Percentiles rank a stretch among this genome's conserved stretches.
These are phyloP conservation scores for Colletotrichum phormii DNA, from an alignment of 2,329 filamentous ascomycete genomes.

Conservation along the genomic window DNA sequence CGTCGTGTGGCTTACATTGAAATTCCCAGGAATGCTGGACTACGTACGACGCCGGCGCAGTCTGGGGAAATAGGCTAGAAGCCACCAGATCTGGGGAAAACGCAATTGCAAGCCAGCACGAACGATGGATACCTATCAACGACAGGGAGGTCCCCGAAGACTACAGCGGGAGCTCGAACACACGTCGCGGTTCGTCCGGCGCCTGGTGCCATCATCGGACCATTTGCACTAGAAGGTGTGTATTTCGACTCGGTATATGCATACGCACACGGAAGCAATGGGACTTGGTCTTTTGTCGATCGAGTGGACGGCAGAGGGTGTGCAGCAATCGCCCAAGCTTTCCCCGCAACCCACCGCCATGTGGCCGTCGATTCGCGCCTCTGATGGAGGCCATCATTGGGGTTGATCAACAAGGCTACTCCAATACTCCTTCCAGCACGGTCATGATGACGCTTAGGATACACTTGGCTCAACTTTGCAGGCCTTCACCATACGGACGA, in stretches of 20 bases:
- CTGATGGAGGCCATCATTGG: background rate
- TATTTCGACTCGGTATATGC: background rate
- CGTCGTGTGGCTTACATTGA: background rate
- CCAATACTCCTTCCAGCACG: background rate
- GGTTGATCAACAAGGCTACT: slow-evolving; percentile 9
- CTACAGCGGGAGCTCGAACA: slow-evolving; percentile 4
- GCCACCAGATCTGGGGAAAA: slow-evolving; percentile 24
- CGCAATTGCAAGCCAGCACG: background rate
- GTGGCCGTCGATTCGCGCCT: slow-evolving; percentile 17
- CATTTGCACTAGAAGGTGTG: background rate
- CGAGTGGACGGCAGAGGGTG: background rate
- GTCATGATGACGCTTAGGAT: slow-evolving; percentile 30
- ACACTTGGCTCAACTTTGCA: slow-evolving; percentile 5
- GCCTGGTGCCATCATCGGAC: slow-evolving; percentile 26
- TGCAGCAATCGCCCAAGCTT: slow-evolving; percentile 5
- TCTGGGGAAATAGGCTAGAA: slow-evolving; percentile 27
- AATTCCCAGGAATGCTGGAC: background rate
- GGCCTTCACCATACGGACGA: background rate
- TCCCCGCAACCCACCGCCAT: slow-evolving; percentile 24
- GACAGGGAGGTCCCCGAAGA: background rate
- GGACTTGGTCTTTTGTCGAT: too few relatives aligned
- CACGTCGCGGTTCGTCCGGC: slow-evolving; percentile 7
- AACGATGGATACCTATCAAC: background rate
- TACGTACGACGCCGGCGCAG: slow-evolving; percentile 2
- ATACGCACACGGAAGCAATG: background rate